Conservation (phyloP, 179 eudicot genomes). For the Actinidia arguta region DNA sequence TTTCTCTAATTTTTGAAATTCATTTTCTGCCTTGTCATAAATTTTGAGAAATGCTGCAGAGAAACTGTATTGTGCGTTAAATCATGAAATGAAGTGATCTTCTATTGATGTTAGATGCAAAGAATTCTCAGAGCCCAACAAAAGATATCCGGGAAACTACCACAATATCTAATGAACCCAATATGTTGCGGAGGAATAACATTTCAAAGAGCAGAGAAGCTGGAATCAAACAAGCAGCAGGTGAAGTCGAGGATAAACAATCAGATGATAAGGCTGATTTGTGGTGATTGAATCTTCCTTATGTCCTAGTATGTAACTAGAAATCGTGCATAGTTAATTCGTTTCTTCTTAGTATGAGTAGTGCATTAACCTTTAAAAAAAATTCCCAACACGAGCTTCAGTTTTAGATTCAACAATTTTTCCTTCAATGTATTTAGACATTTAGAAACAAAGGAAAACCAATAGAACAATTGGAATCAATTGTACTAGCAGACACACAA, state of each 20-base stretch:
- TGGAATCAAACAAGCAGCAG: conserved; percentile 31
- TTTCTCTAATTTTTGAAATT: neutral
- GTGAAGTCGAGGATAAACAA: conserved; percentile 21
- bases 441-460: conserved; percentile 6
- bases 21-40: neutral
- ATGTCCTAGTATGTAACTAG: conserved; percentile 67
- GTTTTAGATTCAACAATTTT: neutral
- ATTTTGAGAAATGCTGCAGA: neutral
- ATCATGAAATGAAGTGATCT: too few relatives aligned
- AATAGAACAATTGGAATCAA: conserved; percentile 1
- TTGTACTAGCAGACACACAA: neutral
- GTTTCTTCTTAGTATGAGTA: neutral
- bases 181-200: neutral
- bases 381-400: neutral
- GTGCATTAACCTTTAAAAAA: neutral
- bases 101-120: neutral
- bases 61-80: neutral
- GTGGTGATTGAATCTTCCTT: conserved; percentile 93
- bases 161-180: conserved; percentile 21
- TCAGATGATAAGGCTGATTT: conserved; percentile 33
- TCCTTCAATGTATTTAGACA: neutral
- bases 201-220: conserved; percentile 13
- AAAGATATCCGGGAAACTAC: conserved; percentile 21
- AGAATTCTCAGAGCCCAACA: conserved; percentile 23
- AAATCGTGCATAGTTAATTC: neutral